Conservation (phyloP, 345 rosid genomes). For the Isatis tinctoria region DNA sequence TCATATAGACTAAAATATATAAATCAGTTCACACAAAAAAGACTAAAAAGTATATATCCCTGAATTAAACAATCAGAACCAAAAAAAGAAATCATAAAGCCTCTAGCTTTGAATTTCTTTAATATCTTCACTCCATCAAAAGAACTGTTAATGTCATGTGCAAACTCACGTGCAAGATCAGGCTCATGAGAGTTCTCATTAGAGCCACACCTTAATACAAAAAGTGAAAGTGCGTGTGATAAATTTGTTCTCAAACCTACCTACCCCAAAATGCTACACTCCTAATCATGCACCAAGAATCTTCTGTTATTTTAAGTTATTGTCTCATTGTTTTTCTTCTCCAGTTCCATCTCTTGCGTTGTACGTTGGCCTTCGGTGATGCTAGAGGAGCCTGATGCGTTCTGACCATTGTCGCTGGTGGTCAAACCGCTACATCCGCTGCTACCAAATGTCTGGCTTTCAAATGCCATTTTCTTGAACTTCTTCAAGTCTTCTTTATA, state of each 20-base stretch:
- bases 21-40: no score
- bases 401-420: conserved; percentile 41
- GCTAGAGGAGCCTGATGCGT: conserved; percentile 54
- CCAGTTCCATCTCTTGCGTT: conserved; percentile 45
- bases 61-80: neutral
- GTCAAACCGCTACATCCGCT: conserved; percentile 46
- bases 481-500: conserved; percentile 67
- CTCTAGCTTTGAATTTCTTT: neutral
- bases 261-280: conserved; percentile 4
- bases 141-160: neutral
- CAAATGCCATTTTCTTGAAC: conserved; percentile 64
- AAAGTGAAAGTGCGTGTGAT: neutral
- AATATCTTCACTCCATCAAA: conserved; percentile 11
- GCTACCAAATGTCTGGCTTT: conserved; percentile 52
- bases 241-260: conserved; percentile 10
- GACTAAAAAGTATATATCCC: no score
- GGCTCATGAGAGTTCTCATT: neutral
- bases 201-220: conserved; percentile 1
- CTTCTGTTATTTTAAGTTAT: neutral
- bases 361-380: conserved; percentile 46
- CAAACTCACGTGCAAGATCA: neutral
- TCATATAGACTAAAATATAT: no score
- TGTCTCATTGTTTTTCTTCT: conserved; percentile 24
- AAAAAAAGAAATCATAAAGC: conserved; percentile 1
- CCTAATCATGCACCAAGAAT: neutral